phyloP scores from a whole-genome alignment of 2,329 filamentous ascomycete genomes.

The Helminthosporium solani region DNA sequence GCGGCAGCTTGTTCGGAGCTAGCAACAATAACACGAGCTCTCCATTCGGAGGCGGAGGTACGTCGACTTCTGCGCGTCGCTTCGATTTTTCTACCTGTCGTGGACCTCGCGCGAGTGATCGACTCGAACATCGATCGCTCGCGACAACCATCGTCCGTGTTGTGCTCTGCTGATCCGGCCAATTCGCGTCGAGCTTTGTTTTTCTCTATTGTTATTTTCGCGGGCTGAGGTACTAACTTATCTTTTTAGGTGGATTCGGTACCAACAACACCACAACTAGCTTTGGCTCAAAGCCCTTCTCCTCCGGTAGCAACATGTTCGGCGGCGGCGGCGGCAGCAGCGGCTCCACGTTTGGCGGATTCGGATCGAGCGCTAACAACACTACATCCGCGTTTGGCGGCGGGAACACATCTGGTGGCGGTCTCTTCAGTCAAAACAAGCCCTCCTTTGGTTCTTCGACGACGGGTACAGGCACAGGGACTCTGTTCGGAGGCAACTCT shows the following conservation, averaged over 20 bases:
- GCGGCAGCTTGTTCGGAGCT: slow-evolving; percentile 35
- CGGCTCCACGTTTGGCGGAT: slow-evolving; percentile 29
- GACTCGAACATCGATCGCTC: not conserved
- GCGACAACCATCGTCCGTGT: not conserved
- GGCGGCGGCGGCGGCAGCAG: slow-evolving; percentile 18
- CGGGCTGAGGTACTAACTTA: slow-evolving; percentile 21
- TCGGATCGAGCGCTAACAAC: slow-evolving; percentile 28
- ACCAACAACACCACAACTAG: slow-evolving; percentile 37
- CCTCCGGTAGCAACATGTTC: slow-evolving; percentile 41
- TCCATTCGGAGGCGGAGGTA: slow-evolving; percentile 42
- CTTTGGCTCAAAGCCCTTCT: slow-evolving; percentile 45
- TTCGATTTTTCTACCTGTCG: slow-evolving; percentile 17
- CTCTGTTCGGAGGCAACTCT: slow-evolving; percentile 18
- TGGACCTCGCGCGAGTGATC: slow-evolving; percentile 3
- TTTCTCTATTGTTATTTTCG: not conserved
- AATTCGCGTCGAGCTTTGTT: not conserved
- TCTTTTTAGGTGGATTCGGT: slow-evolving; percentile 42
- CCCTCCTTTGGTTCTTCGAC: slow-evolving; percentile 14
- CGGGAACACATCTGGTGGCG: slow-evolving; percentile 35
- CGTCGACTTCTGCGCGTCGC: slow-evolving; percentile 39
- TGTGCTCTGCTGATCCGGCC: not conserved
- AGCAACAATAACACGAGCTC: slow-evolving; percentile 32
- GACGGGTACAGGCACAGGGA: slow-evolving; percentile 10
- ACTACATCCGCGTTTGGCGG: slow-evolving; percentile 36
- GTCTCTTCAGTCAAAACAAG: slow-evolving; percentile 33